Base-by-base conservation (phyloP, 805 yeast species). In the Cyberlindnera subsufficiens region DNA sequence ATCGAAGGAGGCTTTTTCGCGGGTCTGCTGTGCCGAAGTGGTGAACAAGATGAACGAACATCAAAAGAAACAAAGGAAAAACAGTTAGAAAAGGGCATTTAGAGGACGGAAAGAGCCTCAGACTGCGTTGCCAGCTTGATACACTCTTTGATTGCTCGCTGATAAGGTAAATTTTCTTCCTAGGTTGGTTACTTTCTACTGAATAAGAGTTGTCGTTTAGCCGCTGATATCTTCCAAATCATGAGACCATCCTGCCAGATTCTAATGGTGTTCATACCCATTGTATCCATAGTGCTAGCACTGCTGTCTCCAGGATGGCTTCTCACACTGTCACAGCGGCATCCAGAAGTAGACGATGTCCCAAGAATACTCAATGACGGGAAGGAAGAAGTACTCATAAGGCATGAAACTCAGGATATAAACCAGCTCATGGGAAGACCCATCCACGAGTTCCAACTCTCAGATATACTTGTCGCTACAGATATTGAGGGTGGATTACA, bases 401-500 rank as follows among this genome's bases (percentile, higher is more conserved):
- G 35, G 29, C 38, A 34, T 7, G 39, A 32, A 19, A 41, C 39
- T 20, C 44, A 37, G 10, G 38, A 34, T 34, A 17, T 13, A 6
- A 37, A 38, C 27, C 47, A 35, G 14, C 33, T 40, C 11, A 42
- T 44, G n/a, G 42, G 32, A 14, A 40, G 77, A 31, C 68, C 84
- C 30, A 72, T 71, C 39, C 82, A 91, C 54, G 67, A 71, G 37
- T 86, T 86, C 80, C 88, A 89, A n/a, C 63, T 83, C 6, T 65
- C 86, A 0, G 78, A 82, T 50, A 54, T 84, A 9, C 59, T 90
- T 3, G 62, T 89, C 5, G 78, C 86, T 0, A 78, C 90, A 11
- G 95, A 90, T 54, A 74, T 89, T 2, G 96, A 91, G 55, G 98
- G 97, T 1, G 81, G 85, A 25, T 61, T 90, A 9, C 93, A 88